Base-by-base conservation (phyloP, 495 filamentous ascomycete species). In the Baudoinia panamericana region DNA sequence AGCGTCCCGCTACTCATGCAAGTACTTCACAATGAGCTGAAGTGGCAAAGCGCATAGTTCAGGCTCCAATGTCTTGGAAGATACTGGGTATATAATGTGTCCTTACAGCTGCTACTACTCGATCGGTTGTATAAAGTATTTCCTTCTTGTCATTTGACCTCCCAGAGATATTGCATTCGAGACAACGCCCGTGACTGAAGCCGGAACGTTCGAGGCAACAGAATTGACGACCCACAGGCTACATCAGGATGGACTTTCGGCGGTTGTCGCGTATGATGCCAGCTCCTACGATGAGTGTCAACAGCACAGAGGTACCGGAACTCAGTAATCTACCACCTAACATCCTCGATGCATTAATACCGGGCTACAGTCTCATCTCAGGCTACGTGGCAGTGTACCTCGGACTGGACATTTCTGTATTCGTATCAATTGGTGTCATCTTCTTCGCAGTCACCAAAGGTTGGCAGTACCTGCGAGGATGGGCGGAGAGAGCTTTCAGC, bases 311-410 rank as follows among this genome's bases (percentile, higher is more conserved):
- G 6, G 17, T 38, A 18, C 30, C 44, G 6, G 24, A 38, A 12
- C 32, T 53, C 16, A 46, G 39, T 10, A 43, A 51, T 12, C 52
- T 63, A 6, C 56, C 59, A 0, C 46, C 51, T 10, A 55, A 43
- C n/a, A 62, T 84, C n/a, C 65, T 87, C 12, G 80, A 87, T 45
- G 65, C 71, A 19, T 68, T 87, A 55, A 74, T 87, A 40, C 82
- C 82, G 0, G 82, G 81, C 12, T 84, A 82, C 56, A 68, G 73
- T 1, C 54, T 80, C 46, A 62, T 82, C 36, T 75, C 77, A 0
- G 59, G 68, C 2, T 67, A 75, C 18, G 48, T 82, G 5, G 57
- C 70, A 5, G 71, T 71, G 19, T 69, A 74, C 39, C 59, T 82
- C 2, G 67, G 75, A 30, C 68, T 92, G 56, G 82, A 92, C 51